Evolutionary conservation across 2,329 filamentous ascomycete species (phyloP).

Genomic region (Talaromyces sp.): DNA sequence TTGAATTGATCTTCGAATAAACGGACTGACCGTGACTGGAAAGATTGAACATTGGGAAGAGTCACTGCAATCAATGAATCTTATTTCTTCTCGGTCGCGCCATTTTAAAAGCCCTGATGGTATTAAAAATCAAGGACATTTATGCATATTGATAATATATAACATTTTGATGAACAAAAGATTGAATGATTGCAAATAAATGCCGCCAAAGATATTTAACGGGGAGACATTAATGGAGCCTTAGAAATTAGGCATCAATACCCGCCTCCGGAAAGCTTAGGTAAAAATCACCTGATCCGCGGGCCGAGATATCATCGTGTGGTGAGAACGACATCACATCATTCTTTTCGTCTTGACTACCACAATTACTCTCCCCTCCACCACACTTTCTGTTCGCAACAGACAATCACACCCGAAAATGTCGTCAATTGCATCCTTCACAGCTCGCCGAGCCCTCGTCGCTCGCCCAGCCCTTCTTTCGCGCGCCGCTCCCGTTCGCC

Average conservation of each 20-base stretch:
- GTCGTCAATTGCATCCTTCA: conserved; percentile 42
- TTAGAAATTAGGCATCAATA: background rate
- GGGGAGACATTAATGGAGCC: background rate
- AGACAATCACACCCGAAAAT: conserved; percentile 22
- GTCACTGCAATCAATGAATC: background rate
- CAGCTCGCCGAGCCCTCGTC: conserved; percentile 39
- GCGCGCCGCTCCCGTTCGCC: conserved; percentile 37
- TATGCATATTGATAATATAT: background rate
- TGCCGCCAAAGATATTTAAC: background rate
- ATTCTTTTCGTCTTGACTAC: background rate
- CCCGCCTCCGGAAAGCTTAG: conserved; percentile 5
- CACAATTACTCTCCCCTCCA: conserved; percentile 9
- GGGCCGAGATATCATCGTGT: conserved; percentile 18
- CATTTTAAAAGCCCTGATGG: background rate
- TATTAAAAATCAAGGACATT: background rate
- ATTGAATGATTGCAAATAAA: background rate
- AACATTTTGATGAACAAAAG: background rate
- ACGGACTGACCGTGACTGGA: background rate
- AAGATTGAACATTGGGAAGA: background rate
- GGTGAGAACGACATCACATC: conserved; percentile 12
- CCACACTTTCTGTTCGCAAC: background rate
- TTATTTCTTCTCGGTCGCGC: background rate
- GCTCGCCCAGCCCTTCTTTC: conserved; percentile 41
- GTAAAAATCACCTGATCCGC: conserved; percentile 18
- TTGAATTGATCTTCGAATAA: background rate